Percentiles rank a stretch among this genome's conserved stretches.
Conservation (phyloP, 176 grass and related monocot species). For the Saccharum spontaneum region DNA sequence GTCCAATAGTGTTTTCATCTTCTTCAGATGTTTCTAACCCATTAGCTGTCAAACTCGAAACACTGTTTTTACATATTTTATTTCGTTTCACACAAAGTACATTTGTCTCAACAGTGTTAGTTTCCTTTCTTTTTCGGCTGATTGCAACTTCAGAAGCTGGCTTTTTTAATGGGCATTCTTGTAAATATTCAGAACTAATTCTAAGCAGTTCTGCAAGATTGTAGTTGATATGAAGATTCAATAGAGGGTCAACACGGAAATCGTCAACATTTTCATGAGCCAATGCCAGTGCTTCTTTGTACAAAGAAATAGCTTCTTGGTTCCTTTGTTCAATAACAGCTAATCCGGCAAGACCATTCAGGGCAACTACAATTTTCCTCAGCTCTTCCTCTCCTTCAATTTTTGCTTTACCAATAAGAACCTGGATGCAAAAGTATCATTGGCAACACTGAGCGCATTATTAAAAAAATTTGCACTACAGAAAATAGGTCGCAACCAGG, state of each 20-base stretch:
- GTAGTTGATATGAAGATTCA: constrained; percentile 97
- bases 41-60: constrained; percentile 38
- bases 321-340: constrained; percentile 82
- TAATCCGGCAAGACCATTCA: constrained; percentile 94
- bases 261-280: constrained; percentile 66
- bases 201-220: constrained; percentile 78
- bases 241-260: constrained; percentile 87
- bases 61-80: constrained; percentile 47
- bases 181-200: constrained; percentile 68
- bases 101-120: constrained; percentile 45
- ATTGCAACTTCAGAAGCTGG: constrained; percentile 35
- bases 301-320: constrained; percentile 74
- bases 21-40: constrained; percentile 44
- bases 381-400: constrained; percentile 97
- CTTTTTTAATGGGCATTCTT: constrained; percentile 61
- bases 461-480: constrained; percentile 2
- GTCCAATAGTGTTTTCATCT: constrained; percentile 9
- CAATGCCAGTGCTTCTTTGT: constrained; percentile 82
- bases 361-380: constrained; percentile 79
- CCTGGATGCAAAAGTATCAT: constrained; percentile 51
- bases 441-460: constrained; percentile 26
- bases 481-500: constrained; percentile 15
- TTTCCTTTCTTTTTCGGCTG: constrained; percentile 61
- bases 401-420: constrained; percentile 97
- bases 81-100: constrained; percentile 51